phyloP scores from a whole-genome alignment of 495 filamentous ascomycete species.

The Amorphotheca resinae region DNA sequence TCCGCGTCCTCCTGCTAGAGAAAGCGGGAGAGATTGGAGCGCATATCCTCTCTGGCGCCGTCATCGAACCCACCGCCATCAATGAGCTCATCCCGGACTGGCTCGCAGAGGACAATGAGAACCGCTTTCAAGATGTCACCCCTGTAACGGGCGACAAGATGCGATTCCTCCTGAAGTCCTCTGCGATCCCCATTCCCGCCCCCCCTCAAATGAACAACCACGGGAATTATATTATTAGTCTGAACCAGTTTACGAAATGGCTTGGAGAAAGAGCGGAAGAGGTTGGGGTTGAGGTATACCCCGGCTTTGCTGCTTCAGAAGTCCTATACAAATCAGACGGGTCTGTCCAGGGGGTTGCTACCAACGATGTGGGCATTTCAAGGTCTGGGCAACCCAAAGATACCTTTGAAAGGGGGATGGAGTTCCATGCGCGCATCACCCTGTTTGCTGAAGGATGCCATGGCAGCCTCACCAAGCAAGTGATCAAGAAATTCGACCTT shows the following conservation, averaged over 20 bases:
- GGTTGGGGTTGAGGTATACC: conserved; percentile 94
- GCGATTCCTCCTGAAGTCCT: conserved; percentile 84
- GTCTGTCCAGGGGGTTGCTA: conserved; percentile 86
- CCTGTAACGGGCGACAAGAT: conserved; percentile 75
- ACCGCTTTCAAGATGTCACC: conserved; percentile 72
- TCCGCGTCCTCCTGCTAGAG: conserved; percentile 83
- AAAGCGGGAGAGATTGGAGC: conserved; percentile 93
- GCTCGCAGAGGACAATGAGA: conserved; percentile 75
- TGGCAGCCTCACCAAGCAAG: conserved; percentile 89
- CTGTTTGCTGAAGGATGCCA: conserved; percentile 96
- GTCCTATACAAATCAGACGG: conserved; percentile 79
- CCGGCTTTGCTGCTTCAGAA: conserved; percentile 90
- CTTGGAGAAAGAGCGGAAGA: conserved; percentile 90
- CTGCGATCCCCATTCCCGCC: conserved; percentile 64
- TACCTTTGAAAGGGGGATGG: conserved; percentile 93
- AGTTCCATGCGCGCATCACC: conserved; percentile 89
- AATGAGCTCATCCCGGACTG: conserved; percentile 91
- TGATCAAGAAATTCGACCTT: conserved; percentile 89
- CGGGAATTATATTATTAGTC: conserved; percentile 92
- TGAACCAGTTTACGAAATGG: conserved; percentile 93
- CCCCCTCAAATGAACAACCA: conserved; percentile 98
- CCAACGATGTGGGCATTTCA: conserved; percentile 81
- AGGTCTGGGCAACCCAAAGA: conserved; percentile 77
- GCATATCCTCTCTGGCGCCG: conserved; percentile 91
- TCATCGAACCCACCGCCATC: conserved; percentile 80